Percentiles rank a stretch among this genome's conserved stretches.
These are phyloP conservation scores for Colletotrichum liaoningense DNA, from an alignment of 2,329 filamentous ascomycete genomes.

Conservation along the genomic window DNA sequence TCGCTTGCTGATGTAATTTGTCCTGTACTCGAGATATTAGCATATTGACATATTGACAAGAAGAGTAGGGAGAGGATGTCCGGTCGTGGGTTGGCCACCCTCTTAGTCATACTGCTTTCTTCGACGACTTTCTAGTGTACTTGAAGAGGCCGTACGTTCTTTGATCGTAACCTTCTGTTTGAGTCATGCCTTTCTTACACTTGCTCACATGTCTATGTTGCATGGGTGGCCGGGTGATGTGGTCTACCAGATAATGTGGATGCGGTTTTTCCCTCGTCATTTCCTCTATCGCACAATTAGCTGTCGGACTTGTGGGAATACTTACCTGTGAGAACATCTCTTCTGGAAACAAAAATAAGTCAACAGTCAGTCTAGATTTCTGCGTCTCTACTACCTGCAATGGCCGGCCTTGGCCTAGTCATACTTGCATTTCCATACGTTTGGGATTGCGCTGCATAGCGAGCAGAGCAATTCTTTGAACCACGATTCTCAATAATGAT, in stretches of 20 bases:
- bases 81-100: background rate
- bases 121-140: accelerated
- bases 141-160: background rate
- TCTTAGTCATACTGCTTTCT: background rate
- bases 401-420: background rate
- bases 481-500: background rate
- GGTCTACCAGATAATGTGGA: background rate
- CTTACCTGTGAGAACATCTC: background rate
- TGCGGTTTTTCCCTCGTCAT: background rate
- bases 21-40: background rate
- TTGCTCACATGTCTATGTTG: background rate
- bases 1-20: background rate
- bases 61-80: background rate
- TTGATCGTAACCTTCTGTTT: background rate
- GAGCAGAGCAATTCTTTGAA: background rate
- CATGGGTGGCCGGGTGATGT: accelerated
- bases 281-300: background rate
- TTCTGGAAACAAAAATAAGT: background rate
- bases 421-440: background rate
- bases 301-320: background rate
- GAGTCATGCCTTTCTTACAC: no score
- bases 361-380: background rate
- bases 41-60: background rate
- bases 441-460: background rate
- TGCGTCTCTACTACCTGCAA: background rate